Evolutionary conservation across 2,329 filamentous ascomycete species (phyloP), one percentile per base, ranked within the genome.

Genomic region (Chaetomium sp.): DNA sequence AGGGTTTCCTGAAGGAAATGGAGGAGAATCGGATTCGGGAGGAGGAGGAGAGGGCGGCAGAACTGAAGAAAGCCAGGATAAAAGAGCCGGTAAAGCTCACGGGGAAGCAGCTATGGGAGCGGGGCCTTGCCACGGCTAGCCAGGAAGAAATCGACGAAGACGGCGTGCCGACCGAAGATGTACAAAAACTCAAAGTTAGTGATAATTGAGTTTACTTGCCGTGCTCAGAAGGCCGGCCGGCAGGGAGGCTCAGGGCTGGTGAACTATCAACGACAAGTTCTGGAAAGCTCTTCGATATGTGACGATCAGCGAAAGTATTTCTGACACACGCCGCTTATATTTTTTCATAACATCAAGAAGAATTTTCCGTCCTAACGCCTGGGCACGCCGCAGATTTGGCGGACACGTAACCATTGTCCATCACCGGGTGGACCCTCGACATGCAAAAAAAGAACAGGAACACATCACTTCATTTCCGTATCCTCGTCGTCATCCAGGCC

Each of bases 11-110:
- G 67, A 81, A 83, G 74, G 95, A 98, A 81, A 89, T 94, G 86
- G 89, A 89, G 74, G 93, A 95, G 73, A 80, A 84, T 74, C 85
- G 87, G 70, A 77, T 80, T 70, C 83, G 79, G 70, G 85, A 88
- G 72, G 90, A 91, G 76, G 92, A 94, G 69, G 91, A 94, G 71
- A 86, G 91, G 68, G 82, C 88, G 38, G 92, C 93, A 57, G 93
- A 96, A 79, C 86, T 92, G 79, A 93, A 91, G 78, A 90, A 92
- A 80, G 87, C 88, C 21, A 89, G 82, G 72, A 82, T 87, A 65
- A 95, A 92, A 81, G 91, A 91, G 66, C 87, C 91, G 19, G 85
- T 88, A 47, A 88, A 83, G 73, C 77, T 93, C 70, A 89, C 90
- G 1, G 91, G 91, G 21, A 88, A 81, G 73, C 89, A 94, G 74